Evolutionary conservation across 345 rosid species (phyloP), one percentile per base, ranked within the genome.

Genomic region (thale cress (Arabidopsis thaliana)): DNA sequence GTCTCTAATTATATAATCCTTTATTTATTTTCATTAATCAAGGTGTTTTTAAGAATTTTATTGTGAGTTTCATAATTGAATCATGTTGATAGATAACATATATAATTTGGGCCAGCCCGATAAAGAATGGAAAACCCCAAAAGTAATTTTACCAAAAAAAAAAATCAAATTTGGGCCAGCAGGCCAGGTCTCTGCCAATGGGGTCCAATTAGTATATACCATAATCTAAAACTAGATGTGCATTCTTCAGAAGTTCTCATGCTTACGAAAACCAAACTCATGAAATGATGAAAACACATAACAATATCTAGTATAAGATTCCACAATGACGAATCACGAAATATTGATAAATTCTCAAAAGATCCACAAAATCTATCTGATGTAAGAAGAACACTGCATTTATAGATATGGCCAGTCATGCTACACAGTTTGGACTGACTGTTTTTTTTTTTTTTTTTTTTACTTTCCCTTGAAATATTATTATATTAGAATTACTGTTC

Each of bases 381-480:
- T 71, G 75, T 48, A 71, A 49, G 67, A 59, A 71, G 67, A 59
- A 71, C 48, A 46, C 8, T 59, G 49, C 40, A 59, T 9, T 10
- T 36, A 32, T 22, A 37, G 32, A 59, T 13, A 22, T 46, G 37
- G 37, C 46, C 2, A 45, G 36, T 58, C 50, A 7, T 25, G 42
- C 24, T 42, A 7, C 8, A 61, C 36, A 12, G 22, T 24, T 24
- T 40, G 36, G 36, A 61, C 50, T 40, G 36, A 24, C 66, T 14
- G 7, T 0, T 7, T 41, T 60, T 16, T 16, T 5, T 0, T 7
- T 41, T 60, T 16, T 16, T 5, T 20, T 6, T 40, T 61, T 7
- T 7, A 41, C 22, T 41, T 13, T 24, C 46, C 38, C 28, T 14
- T 46, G 40, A n/a, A 36, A 71, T 12, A 46, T 59, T 46, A 14